Base-by-base conservation (phyloP, 1,139 yeast genomes). In the Yamadazyma oceani region DNA sequence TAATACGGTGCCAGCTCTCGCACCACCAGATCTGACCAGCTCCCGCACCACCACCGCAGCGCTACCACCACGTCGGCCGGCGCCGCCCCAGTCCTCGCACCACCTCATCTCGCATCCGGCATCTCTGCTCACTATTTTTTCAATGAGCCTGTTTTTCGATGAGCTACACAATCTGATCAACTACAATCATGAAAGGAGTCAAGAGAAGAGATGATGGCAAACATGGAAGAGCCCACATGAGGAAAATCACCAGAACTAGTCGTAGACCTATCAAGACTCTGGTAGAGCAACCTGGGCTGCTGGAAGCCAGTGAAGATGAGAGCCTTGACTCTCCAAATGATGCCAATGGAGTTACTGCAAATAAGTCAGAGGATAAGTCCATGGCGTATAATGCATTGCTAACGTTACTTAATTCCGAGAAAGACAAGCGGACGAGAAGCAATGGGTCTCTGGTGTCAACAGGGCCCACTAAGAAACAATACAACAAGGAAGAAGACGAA, bases 351-450 rank as follows among this genome's bases (percentile, higher is more conserved):
- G 21, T 19, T 12, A 16, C 16, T 5, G 5, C 22, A 5, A 55
- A 42, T 2, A 49, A 39, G 8, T 54, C 50, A 4, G 53, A 44
- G 11, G 49, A 41, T 10, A 56, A 57, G 38, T 69, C 70, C 7
- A 68, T 73, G 55, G 92, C 94, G 0, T 87, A 87, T 56, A 75
- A 78, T 50, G 95, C 96, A 0, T 65, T 89, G 37, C 63, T 89
- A 54, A 83, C 94, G 0, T 69, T 87, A 37, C 66, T 88, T 42
- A 73, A 73, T 34, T 66, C 79, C 2, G 87, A 81, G 36, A 78
- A n/a, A n/a, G n/a, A n/a, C n/a, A n/a, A n/a, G n/a, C n/a, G n/a
- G n/a, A n/a, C n/a, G n/a, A n/a, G n/a, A n/a, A n/a, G n/a, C n/a
- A n/a, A n/a, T n/a, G n/a, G n/a, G n/a, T n/a, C n/a, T n/a, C n/a